A percentile compares a stretch with the other conserved stretches of the same genome.
These are phyloP conservation scores for Ophiostoma ulmi DNA, from an alignment of 2,329 filamentous ascomycete species.

Conservation along the genomic window DNA sequence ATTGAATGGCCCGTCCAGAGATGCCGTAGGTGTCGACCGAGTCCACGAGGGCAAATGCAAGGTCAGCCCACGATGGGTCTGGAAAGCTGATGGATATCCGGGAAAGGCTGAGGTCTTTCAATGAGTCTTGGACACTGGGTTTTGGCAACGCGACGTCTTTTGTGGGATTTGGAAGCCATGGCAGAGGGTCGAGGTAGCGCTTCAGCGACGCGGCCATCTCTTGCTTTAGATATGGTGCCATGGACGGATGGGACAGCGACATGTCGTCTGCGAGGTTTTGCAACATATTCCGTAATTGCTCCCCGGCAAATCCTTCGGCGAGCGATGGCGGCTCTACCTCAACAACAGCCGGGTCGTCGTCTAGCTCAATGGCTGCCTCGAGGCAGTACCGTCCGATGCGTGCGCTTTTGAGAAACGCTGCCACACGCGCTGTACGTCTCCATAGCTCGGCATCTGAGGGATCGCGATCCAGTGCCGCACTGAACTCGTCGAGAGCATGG, in stretches of 20 bases:
- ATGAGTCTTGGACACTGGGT: slow-evolving; percentile 22
- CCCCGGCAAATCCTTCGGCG: slow-evolving; percentile 58
- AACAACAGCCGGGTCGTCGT: slow-evolving; percentile 59
- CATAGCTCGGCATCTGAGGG: slow-evolving; percentile 64
- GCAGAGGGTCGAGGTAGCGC: slow-evolving; percentile 56
- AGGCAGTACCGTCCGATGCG: slow-evolving; percentile 58
- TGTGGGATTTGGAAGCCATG: slow-evolving; percentile 54
- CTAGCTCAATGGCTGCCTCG: slow-evolving; percentile 61
- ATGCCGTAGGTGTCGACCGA: slow-evolving; percentile 35
- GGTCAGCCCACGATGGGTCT: slow-evolving; percentile 40
- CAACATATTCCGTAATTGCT: slow-evolving; percentile 55
- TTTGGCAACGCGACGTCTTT: slow-evolving; percentile 26
- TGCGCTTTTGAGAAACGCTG: slow-evolving; percentile 52
- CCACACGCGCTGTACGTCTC: slow-evolving; percentile 55
- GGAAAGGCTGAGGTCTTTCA: neutral
- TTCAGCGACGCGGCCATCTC: slow-evolving; percentile 48
- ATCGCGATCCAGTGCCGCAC: slow-evolving; percentile 56
- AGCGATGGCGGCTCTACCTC: slow-evolving; percentile 60
- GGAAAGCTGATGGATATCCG: slow-evolving; percentile 33
- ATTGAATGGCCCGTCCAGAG: slow-evolving; percentile 34
- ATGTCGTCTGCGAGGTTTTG: slow-evolving; percentile 50
- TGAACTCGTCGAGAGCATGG: slow-evolving; percentile 53
- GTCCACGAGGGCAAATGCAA: slow-evolving; percentile 41
- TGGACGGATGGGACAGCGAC: slow-evolving; percentile 55
- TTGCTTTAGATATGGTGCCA: slow-evolving; percentile 52